These are phyloP conservation scores for Ciborinia camelliae DNA, from an alignment of 2,329 filamentous ascomycete species.

Conservation along the genomic window DNA sequence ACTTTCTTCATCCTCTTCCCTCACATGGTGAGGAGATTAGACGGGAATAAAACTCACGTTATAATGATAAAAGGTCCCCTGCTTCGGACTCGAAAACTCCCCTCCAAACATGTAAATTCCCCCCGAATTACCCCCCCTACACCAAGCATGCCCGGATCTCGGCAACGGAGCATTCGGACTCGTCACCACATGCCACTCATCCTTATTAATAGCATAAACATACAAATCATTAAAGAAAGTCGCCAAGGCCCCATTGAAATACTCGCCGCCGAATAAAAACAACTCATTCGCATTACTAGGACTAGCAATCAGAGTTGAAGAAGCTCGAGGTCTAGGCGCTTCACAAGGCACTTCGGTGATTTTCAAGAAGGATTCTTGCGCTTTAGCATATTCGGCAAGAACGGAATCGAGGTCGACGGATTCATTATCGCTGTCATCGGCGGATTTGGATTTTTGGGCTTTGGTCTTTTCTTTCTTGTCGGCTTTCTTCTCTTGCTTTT, in stretches of 20 bases:
- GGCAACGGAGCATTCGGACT: slow-evolving; percentile 89
- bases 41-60: slow-evolving; percentile 52
- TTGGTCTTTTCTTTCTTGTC: slow-evolving; percentile 79
- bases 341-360: slow-evolving; percentile 76
- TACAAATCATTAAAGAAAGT: slow-evolving; percentile 65
- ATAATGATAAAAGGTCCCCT: slow-evolving; percentile 98
- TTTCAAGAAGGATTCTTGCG: slow-evolving; percentile 91
- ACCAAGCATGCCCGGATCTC: slow-evolving; percentile 92
- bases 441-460: slow-evolving; percentile 66
- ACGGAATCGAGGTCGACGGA: slow-evolving; percentile 92
- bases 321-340: slow-evolving; percentile 75
- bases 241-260: slow-evolving; percentile 87
- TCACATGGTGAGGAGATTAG: background rate
- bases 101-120: slow-evolving; percentile 92
- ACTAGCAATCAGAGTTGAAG: slow-evolving; percentile 77
- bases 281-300: slow-evolving; percentile 84
- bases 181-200: slow-evolving; percentile 88
- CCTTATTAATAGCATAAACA: slow-evolving; percentile 73
- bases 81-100: slow-evolving; percentile 94
- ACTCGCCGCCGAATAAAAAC: slow-evolving; percentile 91
- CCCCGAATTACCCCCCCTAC: slow-evolving; percentile 74
- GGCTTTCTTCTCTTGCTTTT: slow-evolving; percentile 83
- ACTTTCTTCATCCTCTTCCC: background rate
- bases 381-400: slow-evolving; percentile 85
- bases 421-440: slow-evolving; percentile 78